Conservation (phyloP, 78 protist genomes). For the Bigelowiella natans region DNA sequence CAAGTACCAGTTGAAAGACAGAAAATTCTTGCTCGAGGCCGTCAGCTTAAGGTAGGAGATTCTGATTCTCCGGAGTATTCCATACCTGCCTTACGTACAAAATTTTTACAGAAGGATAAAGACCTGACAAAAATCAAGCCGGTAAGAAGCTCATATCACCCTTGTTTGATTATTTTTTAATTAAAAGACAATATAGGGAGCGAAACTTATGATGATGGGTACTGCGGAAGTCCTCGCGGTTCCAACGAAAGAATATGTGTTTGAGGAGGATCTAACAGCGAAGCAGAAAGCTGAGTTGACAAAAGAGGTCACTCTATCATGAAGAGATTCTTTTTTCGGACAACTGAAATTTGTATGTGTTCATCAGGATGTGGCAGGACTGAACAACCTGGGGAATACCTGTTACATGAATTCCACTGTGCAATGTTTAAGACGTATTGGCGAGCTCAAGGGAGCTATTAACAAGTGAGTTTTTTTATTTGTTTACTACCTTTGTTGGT, state of each 20-base stretch:
- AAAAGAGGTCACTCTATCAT: not conserved
- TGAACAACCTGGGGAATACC: slow-evolving; percentile 40
- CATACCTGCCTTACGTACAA: no score
- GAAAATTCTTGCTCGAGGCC: not conserved
- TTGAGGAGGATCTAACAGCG: slow-evolving; percentile 21
- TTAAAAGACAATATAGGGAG: not conserved
- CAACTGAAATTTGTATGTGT: no score
- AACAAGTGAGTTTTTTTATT: slow-evolving; percentile 15
- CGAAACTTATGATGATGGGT: not conserved
- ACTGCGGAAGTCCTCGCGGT: not conserved
- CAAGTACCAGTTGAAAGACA: slow-evolving; percentile 26
- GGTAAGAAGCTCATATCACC: not conserved
- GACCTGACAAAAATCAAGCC: slow-evolving; percentile 8
- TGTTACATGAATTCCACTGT: slow-evolving; percentile 28
- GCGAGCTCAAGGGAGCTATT: slow-evolving; percentile 13
- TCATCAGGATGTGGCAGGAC: slow-evolving; percentile 12
- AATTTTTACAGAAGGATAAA: not conserved
- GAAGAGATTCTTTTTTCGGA: no score
- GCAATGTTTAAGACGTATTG: slow-evolving; percentile 14
- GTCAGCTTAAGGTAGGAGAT: not conserved
- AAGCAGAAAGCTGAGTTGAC: not conserved
- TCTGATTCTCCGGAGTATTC: no score
- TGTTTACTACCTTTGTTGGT: no score
- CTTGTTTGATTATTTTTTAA: not conserved
- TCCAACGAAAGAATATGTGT: not conserved